Evolutionary conservation across 106 monocot species (phyloP).

Genomic region (Dioscorea dumetorum): DNA sequence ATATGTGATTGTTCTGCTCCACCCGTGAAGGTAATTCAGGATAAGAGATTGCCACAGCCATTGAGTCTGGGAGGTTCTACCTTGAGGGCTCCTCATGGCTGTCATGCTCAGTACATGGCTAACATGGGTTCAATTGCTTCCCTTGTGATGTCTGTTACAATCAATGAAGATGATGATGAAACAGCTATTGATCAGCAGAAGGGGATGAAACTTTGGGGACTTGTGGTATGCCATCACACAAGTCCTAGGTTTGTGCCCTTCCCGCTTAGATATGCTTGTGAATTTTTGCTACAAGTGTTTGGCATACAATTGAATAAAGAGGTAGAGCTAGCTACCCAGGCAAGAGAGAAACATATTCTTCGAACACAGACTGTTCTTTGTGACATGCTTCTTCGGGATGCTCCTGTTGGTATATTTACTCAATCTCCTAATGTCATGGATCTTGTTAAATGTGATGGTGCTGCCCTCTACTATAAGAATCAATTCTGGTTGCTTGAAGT

Average conservation of each 20-base stretch:
- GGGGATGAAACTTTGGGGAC: slow-evolving; percentile 77
- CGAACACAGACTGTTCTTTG: slow-evolving; percentile 74
- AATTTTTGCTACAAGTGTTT: slow-evolving; percentile 87
- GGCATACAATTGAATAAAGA: slow-evolving; percentile 81
- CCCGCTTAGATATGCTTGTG: slow-evolving; percentile 91
- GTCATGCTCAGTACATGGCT: slow-evolving; percentile 89
- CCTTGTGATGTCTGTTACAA: slow-evolving; percentile 74
- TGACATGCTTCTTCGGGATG: slow-evolving; percentile 90
- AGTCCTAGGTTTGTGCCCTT: slow-evolving; percentile 77
- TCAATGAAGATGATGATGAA: slow-evolving; percentile 63
- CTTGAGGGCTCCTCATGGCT: slow-evolving; percentile 83
- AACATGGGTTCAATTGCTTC: slow-evolving; percentile 94
- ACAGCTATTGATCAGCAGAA: slow-evolving; percentile 25
- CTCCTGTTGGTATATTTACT: slow-evolving; percentile 77
- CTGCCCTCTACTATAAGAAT: slow-evolving; percentile 73
- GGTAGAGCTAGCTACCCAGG: slow-evolving; percentile 73
- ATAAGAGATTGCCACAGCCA: slow-evolving; percentile 49
- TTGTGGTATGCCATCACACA: slow-evolving; percentile 86
- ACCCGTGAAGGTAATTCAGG: slow-evolving; percentile 68
- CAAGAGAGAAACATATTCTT: slow-evolving; percentile 81
- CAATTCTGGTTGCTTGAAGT: slow-evolving; percentile 61
- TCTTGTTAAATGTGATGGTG: slow-evolving; percentile 87
- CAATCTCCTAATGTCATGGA: slow-evolving; percentile 88
- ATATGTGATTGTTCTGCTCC: slow-evolving; percentile 71
- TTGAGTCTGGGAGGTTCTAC: slow-evolving; percentile 65